Base-by-base conservation (phyloP, 306 rosid species). In the Coriaria nepalensis region DNA sequence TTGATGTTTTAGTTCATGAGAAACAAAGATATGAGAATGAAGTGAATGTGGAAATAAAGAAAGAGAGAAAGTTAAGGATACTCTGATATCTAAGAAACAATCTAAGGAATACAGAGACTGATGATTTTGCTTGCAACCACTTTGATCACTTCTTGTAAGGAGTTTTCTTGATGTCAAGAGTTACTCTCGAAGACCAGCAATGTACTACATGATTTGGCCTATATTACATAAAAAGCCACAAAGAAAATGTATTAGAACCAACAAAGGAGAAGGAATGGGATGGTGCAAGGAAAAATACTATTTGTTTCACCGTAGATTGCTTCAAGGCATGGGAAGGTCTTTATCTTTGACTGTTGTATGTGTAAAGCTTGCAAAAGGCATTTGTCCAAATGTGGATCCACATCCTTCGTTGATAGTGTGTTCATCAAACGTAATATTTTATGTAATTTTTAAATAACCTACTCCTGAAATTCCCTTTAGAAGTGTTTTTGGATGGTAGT, bases 321-420 rank as follows among this genome's bases (percentile, higher is more conserved):
- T 84, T 73, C 97, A 95, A 13, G 95, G 90, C 71, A 81, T 52
- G 47, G 93, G 95, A 66, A 90, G 76, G 49, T 81, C 95, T 64
- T 78, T 87, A 48, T 87, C 96, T 66, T 77, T 84, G 42, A 81
- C 73, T 51, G 93, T 81, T 54, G 90, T 74, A 78, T 20, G 3
- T 84, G 82, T 70, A 84, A 65, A 10, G 97, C 87, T 71, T 90
- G 97, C 64, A 90, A 68, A 62, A 84, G 93, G 72, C 93, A 90
- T 60, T 81, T 84, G 52, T 90, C 97, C 74, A 90, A 70, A 58
- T 79, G 75, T 45, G 47, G 59, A 68, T 90, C 95, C 53, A 81
- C 64, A 33, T 90, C 97, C 49, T 73, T 78, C 6, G 74, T 60
- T 44, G 95, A 81, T 55, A 81, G 74, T 39, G 60, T 43, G 38